Percentiles rank a stretch among this genome's conserved stretches.
These are phyloP conservation scores for Brassica juncea DNA, from an alignment of 345 rosid genomes.

Conservation along the genomic window DNA sequence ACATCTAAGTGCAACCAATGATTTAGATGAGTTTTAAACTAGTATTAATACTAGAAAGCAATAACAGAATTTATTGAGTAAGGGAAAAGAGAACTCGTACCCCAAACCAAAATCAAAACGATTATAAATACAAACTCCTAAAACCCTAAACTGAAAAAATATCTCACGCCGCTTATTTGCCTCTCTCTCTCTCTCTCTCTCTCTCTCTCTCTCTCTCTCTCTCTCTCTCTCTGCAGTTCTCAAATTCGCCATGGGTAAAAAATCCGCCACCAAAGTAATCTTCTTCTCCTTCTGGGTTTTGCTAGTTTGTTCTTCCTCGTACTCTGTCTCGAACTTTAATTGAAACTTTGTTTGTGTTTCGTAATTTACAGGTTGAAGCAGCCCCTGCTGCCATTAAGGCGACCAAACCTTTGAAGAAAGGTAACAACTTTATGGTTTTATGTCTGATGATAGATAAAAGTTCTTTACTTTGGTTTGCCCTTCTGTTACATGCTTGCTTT, in stretches of 20 bases:
- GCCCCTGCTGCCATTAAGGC: slow-evolving; percentile 39
- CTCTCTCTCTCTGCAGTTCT: neutral
- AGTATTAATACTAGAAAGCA: too few species aligned
- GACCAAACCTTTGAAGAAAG: slow-evolving; percentile 54
- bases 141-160: slow-evolving; percentile 39
- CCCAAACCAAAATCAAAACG: slow-evolving; percentile 15
- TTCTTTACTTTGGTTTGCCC: neutral
- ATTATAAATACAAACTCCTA: slow-evolving; percentile 35
- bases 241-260: slow-evolving; percentile 54
- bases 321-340: neutral
- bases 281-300: neutral
- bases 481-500: neutral
- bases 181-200: too few species aligned
- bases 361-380: slow-evolving; percentile 42
- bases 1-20: too few species aligned
- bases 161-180: slow-evolving; percentile 25
- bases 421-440: slow-evolving; percentile 27
- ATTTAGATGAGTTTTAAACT: too few species aligned
- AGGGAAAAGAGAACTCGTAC: neutral
- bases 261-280: slow-evolving; percentile 50
- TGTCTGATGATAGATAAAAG: neutral
- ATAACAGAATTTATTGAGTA: too few species aligned
- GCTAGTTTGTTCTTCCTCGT: neutral
- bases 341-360: neutral
- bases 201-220: too few species aligned